Evolutionary conservation across 2,329 filamentous ascomycete species (phyloP).

Genomic region (Calonectria montana): DNA sequence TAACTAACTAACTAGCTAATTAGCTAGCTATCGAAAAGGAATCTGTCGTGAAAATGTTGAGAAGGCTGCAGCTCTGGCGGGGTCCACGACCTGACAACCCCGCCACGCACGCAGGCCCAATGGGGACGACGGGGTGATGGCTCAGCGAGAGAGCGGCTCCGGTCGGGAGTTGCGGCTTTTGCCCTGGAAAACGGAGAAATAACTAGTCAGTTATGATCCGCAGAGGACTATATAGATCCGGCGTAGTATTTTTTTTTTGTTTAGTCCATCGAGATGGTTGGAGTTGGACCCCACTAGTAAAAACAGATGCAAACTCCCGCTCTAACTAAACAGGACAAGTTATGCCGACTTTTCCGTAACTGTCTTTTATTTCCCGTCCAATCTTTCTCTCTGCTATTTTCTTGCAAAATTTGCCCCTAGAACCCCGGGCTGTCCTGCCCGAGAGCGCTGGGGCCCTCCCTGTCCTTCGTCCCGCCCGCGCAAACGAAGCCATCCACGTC

Average conservation of each 20-base stretch:
- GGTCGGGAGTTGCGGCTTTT: background rate
- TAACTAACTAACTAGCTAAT: background rate
- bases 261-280: background rate
- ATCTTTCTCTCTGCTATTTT: background rate
- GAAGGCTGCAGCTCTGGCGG: background rate
- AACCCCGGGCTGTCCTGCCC: background rate
- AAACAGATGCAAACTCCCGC: background rate
- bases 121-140: background rate
- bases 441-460: no score
- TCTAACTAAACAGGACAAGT: background rate
- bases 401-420: no score
- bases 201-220: background rate
- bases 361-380: no score
- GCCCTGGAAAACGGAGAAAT: no score
- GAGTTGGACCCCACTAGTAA: background rate
- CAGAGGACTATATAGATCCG: background rate
- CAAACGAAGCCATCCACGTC: background rate
- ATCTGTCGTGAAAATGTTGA: background rate
- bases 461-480: background rate
- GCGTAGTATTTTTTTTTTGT: background rate
- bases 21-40: background rate
- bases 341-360: background rate
- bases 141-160: background rate
- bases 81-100: background rate
- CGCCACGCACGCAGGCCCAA: background rate